phyloP scores from a whole-genome alignment of 768 basidiomycete genomes.

The Botryobasidium botryosum region DNA sequence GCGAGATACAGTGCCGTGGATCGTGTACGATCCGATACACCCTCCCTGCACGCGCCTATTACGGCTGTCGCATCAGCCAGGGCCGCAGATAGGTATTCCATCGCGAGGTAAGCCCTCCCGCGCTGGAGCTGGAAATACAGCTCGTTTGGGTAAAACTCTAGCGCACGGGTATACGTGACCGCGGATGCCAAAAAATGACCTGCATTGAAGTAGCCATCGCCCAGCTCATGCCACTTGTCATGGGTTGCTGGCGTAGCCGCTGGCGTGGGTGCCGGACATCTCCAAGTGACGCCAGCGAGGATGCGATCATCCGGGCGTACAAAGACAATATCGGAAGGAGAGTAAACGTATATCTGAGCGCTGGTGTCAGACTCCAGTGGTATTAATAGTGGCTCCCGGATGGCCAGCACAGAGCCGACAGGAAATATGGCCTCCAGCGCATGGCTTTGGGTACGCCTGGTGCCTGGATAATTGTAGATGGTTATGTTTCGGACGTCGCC shows the following conservation, averaged over 20 bases:
- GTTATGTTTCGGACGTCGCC: constrained; percentile 1
- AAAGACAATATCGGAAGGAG: constrained; percentile 9
- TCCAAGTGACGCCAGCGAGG: constrained; percentile 3
- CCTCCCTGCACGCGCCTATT: constrained; percentile 7
- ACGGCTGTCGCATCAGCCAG: constrained; percentile 15
- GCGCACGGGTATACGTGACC: constrained; percentile 13
- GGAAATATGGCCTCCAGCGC: constrained; percentile 13
- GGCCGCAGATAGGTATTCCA: constrained; percentile 16
- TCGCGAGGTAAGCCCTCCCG: constrained; percentile 15
- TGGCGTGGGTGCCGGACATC: not conserved
- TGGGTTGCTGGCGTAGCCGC: not conserved
- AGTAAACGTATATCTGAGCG: constrained; percentile 10
- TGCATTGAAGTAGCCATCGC: constrained; percentile 9
- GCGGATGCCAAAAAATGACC: constrained; percentile 8
- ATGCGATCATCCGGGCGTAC: not conserved
- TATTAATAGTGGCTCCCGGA: constrained; percentile 13
- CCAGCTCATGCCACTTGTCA: constrained; percentile 15
- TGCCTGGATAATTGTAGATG: constrained; percentile 6
- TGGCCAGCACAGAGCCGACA: constrained; percentile 9
- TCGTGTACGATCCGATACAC: not conserved
- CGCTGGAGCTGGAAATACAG: constrained; percentile 18
- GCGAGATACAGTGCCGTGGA: constrained; percentile 2
- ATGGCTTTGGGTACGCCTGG: not conserved
- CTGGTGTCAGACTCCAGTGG: not conserved
- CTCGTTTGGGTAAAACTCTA: constrained; percentile 11